Percentiles rank a stretch among this genome's conserved stretches.
Conservation (phyloP, 176 grass and related monocot species). For the Thalia dealbata region DNA sequence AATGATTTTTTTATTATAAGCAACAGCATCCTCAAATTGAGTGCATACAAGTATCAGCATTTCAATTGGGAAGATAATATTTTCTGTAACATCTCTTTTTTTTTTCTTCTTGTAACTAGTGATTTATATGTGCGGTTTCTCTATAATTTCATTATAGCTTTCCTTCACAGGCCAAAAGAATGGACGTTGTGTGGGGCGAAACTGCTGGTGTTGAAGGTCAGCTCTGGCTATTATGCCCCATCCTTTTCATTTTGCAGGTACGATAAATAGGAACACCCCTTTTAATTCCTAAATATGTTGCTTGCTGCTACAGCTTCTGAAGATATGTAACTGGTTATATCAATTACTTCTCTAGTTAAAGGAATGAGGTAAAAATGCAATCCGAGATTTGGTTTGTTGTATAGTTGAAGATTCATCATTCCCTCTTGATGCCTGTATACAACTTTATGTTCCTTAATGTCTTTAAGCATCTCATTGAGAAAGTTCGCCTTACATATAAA, state of each 20-base stretch:
- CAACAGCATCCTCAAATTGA: not conserved
- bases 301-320: not conserved
- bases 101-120: not conserved
- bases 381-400: not conserved
- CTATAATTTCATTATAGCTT: not conserved
- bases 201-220: conserved; percentile 99
- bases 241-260: conserved; percentile 97
- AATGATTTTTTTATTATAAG: not conserved
- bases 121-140: not conserved
- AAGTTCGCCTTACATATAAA: not conserved
- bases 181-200: conserved; percentile 99
- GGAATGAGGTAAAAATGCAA: not conserved
- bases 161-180: conserved; percentile 75
- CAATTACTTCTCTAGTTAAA: not conserved
- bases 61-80: not conserved
- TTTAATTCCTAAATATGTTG: not conserved
- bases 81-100: not conserved
- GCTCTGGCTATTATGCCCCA: conserved; percentile 67
- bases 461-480: not conserved
- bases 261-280: too few relatives aligned
- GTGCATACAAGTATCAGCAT: not conserved
- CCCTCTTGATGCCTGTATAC: not conserved
- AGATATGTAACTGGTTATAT: not conserved
- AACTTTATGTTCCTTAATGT: not conserved
- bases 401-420: not conserved